phyloP scores from a whole-genome alignment of 148 eudicot genomes.

The Camellia sinensis region DNA sequence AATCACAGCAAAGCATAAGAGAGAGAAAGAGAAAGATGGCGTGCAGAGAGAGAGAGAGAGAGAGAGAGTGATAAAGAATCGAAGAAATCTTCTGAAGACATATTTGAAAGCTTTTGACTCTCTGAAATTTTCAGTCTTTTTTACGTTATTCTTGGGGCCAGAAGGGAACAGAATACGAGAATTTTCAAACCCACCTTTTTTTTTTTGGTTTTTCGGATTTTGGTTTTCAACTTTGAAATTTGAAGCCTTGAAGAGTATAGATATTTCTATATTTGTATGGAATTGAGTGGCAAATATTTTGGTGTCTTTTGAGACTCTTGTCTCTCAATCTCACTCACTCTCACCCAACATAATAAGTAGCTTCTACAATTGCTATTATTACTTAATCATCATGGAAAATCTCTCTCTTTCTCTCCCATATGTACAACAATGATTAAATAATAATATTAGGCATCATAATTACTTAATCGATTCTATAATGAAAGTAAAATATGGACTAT shows the following conservation, averaged over 20 bases:
- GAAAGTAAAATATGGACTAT: too few relatives aligned
- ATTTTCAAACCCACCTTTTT: background rate
- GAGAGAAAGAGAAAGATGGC: too few relatives aligned
- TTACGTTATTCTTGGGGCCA: conserved; percentile 20
- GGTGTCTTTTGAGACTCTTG: conserved; percentile 35
- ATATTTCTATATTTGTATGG: conserved; percentile 6
- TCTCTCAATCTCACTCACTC: conserved; percentile 7
- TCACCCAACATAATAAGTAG: conserved; percentile 3
- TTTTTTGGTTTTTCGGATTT: background rate
- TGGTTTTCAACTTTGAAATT: conserved; percentile 15
- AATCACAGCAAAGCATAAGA: too few relatives aligned
- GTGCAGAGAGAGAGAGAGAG: too few relatives aligned
- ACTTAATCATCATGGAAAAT: conserved; percentile 24
- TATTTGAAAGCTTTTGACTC: conserved; percentile 12
- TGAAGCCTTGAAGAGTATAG: background rate
- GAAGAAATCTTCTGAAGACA: background rate
- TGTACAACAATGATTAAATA: background rate
- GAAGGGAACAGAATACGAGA: conserved; percentile 21
- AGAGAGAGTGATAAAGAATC: too few relatives aligned
- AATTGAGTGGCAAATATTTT: conserved; percentile 24
- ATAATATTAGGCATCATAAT: background rate
- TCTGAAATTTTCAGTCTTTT: conserved; percentile 16
- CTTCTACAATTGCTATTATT: conserved; percentile 24
- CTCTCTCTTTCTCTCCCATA: conserved; percentile 1
- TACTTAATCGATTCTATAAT: too few relatives aligned